A percentile compares a stretch with the other conserved stretches of the same genome.
phyloP scores from a whole-genome alignment of 257 asterid species.

The Solanum rostratum region DNA sequence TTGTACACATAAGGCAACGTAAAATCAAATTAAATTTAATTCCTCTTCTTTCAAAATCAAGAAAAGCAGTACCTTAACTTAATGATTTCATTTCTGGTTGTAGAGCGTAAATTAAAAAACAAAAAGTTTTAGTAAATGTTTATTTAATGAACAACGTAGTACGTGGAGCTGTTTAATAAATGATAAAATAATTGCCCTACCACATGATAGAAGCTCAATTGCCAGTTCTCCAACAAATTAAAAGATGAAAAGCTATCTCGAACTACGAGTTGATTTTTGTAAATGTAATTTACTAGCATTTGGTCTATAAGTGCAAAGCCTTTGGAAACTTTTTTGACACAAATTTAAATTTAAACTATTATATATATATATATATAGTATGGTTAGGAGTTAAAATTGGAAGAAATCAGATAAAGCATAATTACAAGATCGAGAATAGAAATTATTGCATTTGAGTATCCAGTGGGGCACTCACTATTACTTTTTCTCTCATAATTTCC shows the following conservation, averaged over 20 bases:
- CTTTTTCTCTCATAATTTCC: not conserved
- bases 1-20: no score
- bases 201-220: not conserved
- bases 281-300: not conserved
- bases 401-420: not conserved
- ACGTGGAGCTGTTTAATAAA: not conserved
- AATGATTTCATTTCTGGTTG: no score
- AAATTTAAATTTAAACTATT: not conserved
- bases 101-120: no score
- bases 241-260: not conserved
- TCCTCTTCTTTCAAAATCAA: no score
- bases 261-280: not conserved
- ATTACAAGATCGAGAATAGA: not conserved
- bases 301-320: not conserved
- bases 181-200: not conserved
- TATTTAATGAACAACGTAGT: not conserved
- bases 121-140: not conserved
- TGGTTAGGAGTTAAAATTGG: not conserved
- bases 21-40: no score
- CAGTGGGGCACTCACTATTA: not conserved
- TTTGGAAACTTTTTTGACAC: not conserved
- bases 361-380: not conserved
- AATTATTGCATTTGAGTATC: not conserved
- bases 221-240: not conserved
- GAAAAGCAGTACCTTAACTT: no score